phyloP scores from a whole-genome alignment of 306 rosid species.

The Cucurbita argyrosperma region DNA sequence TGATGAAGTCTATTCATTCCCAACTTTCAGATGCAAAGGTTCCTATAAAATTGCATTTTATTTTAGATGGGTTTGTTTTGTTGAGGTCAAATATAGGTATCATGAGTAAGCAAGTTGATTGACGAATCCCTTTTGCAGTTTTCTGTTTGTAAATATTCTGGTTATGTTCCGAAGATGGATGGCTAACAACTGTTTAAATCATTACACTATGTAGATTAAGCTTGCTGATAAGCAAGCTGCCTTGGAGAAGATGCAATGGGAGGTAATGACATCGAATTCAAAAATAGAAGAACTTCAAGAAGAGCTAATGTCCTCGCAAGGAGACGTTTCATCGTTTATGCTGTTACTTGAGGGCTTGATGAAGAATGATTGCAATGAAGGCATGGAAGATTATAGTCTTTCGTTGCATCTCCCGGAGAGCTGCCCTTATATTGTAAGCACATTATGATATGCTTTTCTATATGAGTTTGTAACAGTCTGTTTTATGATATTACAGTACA shows the following conservation, averaged over 20 bases:
- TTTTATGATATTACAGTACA: neutral
- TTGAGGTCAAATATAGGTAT: neutral
- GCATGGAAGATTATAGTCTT: conserved; percentile 18
- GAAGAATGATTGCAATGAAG: conserved; percentile 17
- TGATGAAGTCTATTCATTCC: conserved; percentile 44
- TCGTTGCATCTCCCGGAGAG: conserved; percentile 12
- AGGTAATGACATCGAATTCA: conserved; percentile 52
- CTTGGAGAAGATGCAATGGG: conserved; percentile 77
- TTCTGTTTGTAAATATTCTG: neutral
- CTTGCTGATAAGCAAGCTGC: conserved; percentile 98
- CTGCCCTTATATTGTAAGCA: conserved; percentile 28
- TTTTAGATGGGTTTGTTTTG: neutral
- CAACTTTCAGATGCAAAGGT: conserved; percentile 87
- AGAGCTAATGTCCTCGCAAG: conserved; percentile 26
- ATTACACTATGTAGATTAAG: conserved; percentile 36
- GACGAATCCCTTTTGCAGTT: too few relatives aligned
- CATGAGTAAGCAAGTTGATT: neutral
- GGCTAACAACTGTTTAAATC: neutral
- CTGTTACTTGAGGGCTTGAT: conserved; percentile 51
- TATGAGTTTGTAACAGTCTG: neutral
- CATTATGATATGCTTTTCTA: neutral
- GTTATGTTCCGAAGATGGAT: neutral
- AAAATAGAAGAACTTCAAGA: conserved; percentile 35
- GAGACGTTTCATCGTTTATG: conserved; percentile 34
- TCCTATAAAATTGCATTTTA: neutral